A percentile compares a stretch with the other conserved stretches of the same genome.
Conservation (phyloP, 495 filamentous ascomycete species). For the Xylaria longipes region DNA sequence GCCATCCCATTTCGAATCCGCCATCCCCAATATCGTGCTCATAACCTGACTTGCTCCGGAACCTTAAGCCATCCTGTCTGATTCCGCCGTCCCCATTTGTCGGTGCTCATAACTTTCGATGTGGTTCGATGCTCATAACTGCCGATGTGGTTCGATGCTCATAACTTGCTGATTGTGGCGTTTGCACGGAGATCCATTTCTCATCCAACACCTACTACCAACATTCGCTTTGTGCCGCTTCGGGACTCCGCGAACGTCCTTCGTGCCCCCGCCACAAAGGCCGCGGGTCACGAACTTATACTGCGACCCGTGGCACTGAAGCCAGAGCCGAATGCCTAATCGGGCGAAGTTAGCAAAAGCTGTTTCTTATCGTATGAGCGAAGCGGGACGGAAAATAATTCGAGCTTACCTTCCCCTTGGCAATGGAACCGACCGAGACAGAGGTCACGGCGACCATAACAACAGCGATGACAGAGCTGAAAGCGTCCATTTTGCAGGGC, state of each 20-base stretch:
- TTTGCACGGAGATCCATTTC: neutral
- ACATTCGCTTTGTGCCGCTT: slow-evolving; percentile 19
- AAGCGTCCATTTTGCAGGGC: slow-evolving; percentile 26
- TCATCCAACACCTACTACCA: slow-evolving; percentile 19
- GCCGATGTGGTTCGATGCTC: slow-evolving; percentile 10
- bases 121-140: slow-evolving; percentile 15
- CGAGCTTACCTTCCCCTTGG: slow-evolving; percentile 26
- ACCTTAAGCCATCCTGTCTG: slow-evolving; percentile 2
- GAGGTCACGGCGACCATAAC: slow-evolving; percentile 16
- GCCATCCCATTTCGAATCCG: slow-evolving; percentile 17
- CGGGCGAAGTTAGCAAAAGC: neutral
- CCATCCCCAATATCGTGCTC: slow-evolving; percentile 11
- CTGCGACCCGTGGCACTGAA: neutral
- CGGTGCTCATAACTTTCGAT: slow-evolving; percentile 20
- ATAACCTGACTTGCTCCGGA: slow-evolving; percentile 15
- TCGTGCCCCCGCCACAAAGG: neutral
- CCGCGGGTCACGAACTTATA: slow-evolving; percentile 20
- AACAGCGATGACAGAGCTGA: slow-evolving; percentile 17
- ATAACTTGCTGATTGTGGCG: slow-evolving; percentile 18
- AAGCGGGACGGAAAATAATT: neutral
- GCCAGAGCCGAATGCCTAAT: slow-evolving; percentile 20
- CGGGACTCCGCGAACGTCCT: slow-evolving; percentile 22
- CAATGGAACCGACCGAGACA: slow-evolving; percentile 21
- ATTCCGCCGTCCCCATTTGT: slow-evolving; percentile 15
- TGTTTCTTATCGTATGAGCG: neutral